phyloP scores from a whole-genome alignment of 352 stramenopile genomes.

The Globisporangium acanthophoron region DNA sequence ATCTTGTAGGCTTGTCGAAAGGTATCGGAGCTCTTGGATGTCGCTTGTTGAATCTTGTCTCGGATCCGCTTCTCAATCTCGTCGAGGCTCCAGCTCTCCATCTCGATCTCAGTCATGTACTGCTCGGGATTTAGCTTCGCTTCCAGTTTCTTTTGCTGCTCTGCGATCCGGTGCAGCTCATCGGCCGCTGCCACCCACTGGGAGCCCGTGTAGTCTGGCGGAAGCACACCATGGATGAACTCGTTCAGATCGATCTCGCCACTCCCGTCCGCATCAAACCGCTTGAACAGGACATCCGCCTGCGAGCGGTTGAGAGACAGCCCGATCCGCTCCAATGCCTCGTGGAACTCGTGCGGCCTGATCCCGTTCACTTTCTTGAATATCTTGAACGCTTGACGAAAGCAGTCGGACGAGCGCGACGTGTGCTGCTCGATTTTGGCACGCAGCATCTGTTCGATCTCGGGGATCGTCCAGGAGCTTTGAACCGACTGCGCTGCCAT shows the following conservation, averaged over 20 bases:
- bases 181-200: slow-evolving; percentile 78
- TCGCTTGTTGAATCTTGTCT: slow-evolving; percentile 79
- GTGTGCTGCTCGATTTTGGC: slow-evolving; percentile 83
- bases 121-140: slow-evolving; percentile 44
- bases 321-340: slow-evolving; percentile 47
- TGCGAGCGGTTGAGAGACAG: slow-evolving; percentile 46
- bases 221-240: slow-evolving; percentile 74
- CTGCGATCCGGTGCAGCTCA: slow-evolving; percentile 57
- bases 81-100: slow-evolving; percentile 70
- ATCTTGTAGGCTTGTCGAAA: slow-evolving; percentile 80
- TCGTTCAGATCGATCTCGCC: slow-evolving; percentile 78
- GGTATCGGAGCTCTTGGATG: slow-evolving; percentile 71
- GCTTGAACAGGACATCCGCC: slow-evolving; percentile 55
- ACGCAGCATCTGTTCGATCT: slow-evolving; percentile 77
- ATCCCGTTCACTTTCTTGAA: slow-evolving; percentile 86
- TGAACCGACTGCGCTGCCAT: slow-evolving; percentile 71
- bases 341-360: slow-evolving; percentile 63
- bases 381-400: slow-evolving; percentile 72
- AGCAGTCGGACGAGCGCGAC: slow-evolving; percentile 71
- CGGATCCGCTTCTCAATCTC: slow-evolving; percentile 73
- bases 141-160: slow-evolving; percentile 43
- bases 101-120: slow-evolving; percentile 74
- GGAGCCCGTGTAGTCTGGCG: slow-evolving; percentile 62
- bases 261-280: slow-evolving; percentile 68
- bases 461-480: slow-evolving; percentile 60